Evolutionary conservation across 169 alveolate species (phyloP), one percentile per base, ranked within the genome.

Genomic region (Eimeria necatrix): DNA sequence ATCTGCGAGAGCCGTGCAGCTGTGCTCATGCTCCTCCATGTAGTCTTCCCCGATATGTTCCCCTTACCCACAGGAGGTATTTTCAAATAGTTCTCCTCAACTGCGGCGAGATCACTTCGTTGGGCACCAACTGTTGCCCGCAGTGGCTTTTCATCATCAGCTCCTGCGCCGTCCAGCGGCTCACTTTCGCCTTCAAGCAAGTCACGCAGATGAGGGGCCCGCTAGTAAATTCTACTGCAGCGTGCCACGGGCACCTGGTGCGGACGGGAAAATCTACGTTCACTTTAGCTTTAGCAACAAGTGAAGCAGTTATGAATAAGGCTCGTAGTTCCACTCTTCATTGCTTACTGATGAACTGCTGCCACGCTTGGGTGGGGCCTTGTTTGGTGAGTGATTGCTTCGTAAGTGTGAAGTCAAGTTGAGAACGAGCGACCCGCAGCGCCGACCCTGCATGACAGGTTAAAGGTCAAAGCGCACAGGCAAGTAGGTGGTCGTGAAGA

Each of bases 1-100:
- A 51, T 52, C 93, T 85, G 93, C n/a, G 93, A 85, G 14, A 85
- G 80, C 61, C 93, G 46, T 59, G 93, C 93, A 59, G 93, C 93
- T 41, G 93, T 85, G 49, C 93, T 85, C 93, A 85, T 85, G 80
- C 93, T 61, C 61, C 49, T 85, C 93, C 93, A 46, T 48, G 81
- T 32, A 59, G 93, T 85, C 64, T 48, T 85, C 6, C 93, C 93
- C 51, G 93, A 85, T 85, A 85, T 53, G 81, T n/a, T 32, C n/a
- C 93, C 93, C 51, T 61, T 85, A 9, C 93, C 93, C 76, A 85
- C 70, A 32, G 32, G 49, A 18, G 93, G 93, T 85, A 20, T 53
- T 8, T 85, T 73, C 60, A 85, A 41, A 80, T 85, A 85, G 80
- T 61, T 48, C 49, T 85, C 73, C 51, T 85, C 81, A n/a, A 85